Percentiles rank a stretch among this genome's conserved stretches.
These are phyloP conservation scores for Vigna radiata DNA, from an alignment of 306 rosid genomes.

Conservation along the genomic window DNA sequence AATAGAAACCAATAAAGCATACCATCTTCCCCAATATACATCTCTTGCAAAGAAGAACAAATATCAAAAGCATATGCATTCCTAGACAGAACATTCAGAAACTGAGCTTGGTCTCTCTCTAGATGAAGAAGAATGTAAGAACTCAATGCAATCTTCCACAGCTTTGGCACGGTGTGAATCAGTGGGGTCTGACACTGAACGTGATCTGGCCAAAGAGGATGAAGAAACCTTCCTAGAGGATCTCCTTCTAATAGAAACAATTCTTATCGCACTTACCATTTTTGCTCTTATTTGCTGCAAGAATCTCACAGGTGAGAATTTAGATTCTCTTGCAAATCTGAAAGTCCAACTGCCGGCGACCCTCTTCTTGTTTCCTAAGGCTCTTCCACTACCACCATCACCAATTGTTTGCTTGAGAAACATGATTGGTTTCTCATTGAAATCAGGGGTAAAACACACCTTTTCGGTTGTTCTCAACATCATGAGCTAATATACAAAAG, in stretches of 20 bases:
- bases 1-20: constrained; percentile 24
- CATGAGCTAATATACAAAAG: neutral
- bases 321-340: constrained; percentile 49
- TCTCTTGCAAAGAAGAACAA: constrained; percentile 27
- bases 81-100: constrained; percentile 45
- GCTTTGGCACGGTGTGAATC: constrained; percentile 83
- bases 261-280: constrained; percentile 56
- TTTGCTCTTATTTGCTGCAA: constrained; percentile 60
- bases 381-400: constrained; percentile 21
- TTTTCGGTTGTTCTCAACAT: constrained; percentile 66
- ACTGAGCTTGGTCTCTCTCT: constrained; percentile 67
- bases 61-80: neutral
- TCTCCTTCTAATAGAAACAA: constrained; percentile 53
- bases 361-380: constrained; percentile 46
- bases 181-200: constrained; percentile 61
- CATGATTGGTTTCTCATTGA: constrained; percentile 53
- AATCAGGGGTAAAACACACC: constrained; percentile 74
- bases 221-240: constrained; percentile 74
- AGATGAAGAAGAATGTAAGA: constrained; percentile 77
- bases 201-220: constrained; percentile 62
- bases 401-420: constrained; percentile 47
- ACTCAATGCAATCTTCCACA: constrained; percentile 78
- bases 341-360: constrained; percentile 45
- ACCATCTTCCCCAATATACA: constrained; percentile 32
- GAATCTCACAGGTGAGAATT: constrained; percentile 54